Percentiles rank a stretch among this genome's conserved stretches.
These are phyloP conservation scores for Exophiala oligosperma DNA, from an alignment of 2,329 filamentous ascomycete genomes.

Conservation along the genomic window DNA sequence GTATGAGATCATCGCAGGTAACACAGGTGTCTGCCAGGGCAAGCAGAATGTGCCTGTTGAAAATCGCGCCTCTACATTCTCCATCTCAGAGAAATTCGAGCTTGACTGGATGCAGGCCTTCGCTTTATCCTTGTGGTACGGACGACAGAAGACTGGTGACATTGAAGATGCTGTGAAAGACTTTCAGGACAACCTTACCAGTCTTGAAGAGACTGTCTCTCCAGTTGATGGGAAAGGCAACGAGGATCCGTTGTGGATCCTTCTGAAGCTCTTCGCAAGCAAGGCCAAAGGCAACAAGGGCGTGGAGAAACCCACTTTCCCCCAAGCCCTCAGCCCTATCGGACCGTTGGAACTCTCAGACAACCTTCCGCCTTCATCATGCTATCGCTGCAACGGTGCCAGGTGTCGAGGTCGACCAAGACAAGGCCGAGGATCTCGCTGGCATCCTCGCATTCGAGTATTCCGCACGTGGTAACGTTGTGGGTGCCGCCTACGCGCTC, in stretches of 20 bases:
- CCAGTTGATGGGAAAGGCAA: conserved; percentile 67
- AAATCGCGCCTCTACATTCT: conserved; percentile 76
- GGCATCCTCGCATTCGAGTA: conserved; percentile 59
- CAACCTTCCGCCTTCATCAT: conserved; percentile 83
- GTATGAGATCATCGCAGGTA: conserved; percentile 86
- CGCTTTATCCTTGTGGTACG: conserved; percentile 88
- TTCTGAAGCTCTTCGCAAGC: conserved; percentile 75
- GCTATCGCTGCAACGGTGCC: conserved; percentile 56
- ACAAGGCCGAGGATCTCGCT: conserved; percentile 66
- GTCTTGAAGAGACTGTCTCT: conserved; percentile 66
- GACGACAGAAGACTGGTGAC: conserved; percentile 65
- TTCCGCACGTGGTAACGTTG: conserved; percentile 61
- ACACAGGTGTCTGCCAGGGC: conserved; percentile 80
- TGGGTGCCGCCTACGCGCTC: conserved; percentile 75
- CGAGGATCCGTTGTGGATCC: conserved; percentile 72
- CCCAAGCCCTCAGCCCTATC: conserved; percentile 77
- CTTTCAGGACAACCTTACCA: conserved; percentile 72
- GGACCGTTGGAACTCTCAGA: conserved; percentile 70
- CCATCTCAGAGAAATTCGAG: conserved; percentile 78
- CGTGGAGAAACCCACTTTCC: conserved; percentile 51
- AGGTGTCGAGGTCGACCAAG: conserved; percentile 53
- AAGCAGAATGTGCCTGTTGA: conserved; percentile 70
- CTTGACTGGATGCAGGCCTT: conserved; percentile 94
- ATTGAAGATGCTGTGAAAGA: conserved; percentile 70
- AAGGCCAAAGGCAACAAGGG: conserved; percentile 32